These are phyloP conservation scores for Nidula microcarpa DNA, from an alignment of 768 basidiomycete species.

Conservation along the genomic window DNA sequence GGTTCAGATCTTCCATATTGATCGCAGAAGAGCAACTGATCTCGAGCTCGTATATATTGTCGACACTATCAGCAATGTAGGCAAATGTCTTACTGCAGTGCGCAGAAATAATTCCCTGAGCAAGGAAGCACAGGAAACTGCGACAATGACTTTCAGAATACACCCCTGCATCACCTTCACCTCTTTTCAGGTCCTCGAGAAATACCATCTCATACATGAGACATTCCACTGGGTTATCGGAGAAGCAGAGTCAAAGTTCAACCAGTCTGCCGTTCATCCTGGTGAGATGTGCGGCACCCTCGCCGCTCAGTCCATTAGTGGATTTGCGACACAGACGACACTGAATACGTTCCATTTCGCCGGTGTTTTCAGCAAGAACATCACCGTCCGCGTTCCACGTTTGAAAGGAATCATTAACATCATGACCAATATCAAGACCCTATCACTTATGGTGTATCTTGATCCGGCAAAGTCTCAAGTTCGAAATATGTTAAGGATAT, in stretches of 20 bases:
- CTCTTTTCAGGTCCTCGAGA: conserved; percentile 81
- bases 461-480: conserved; percentile 61
- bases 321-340: conserved; percentile 99
- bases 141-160: conserved; percentile 90
- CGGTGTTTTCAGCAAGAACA: conserved; percentile 99
- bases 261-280: conserved; percentile 85
- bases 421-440: conserved; percentile 97
- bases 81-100: conserved; percentile 78
- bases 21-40: conserved; percentile 89
- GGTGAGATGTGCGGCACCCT: conserved; percentile 99
- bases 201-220: conserved; percentile 82
- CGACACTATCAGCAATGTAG: conserved; percentile 71
- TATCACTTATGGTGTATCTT: conserved; percentile 91
- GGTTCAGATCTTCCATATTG: conserved; percentile 97
- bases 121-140: conserved; percentile 77
- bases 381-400: conserved; percentile 98
- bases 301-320: conserved; percentile 97
- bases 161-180: conserved; percentile 90
- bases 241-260: conserved; percentile 95
- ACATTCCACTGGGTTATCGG: conserved; percentile 98
- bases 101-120: conserved; percentile 79
- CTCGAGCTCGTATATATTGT: conserved; percentile 86
- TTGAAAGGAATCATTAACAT: conserved; percentile 99
- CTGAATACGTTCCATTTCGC: conserved; percentile 99
- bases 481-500: conserved; percentile 75